phyloP scores from a whole-genome alignment of 331 rosid species.

The Phaseolus coccineus region DNA sequence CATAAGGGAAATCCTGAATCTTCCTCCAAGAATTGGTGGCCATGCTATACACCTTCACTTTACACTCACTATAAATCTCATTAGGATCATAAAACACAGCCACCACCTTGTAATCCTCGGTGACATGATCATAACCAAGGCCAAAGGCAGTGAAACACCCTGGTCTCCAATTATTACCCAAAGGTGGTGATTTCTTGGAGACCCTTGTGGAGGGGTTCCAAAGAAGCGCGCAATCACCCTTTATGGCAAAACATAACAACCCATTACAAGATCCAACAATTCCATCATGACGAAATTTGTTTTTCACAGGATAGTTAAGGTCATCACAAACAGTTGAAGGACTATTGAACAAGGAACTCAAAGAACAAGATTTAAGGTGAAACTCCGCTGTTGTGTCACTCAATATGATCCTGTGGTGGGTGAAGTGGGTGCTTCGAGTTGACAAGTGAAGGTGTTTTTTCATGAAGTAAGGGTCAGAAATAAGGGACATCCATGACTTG shows the following conservation, averaged over 20 bases:
- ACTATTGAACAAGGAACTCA: slow-evolving; percentile 41
- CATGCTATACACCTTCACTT: slow-evolving; percentile 55
- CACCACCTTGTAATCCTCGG: slow-evolving; percentile 58
- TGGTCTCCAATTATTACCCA: slow-evolving; percentile 55
- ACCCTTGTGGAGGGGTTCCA: slow-evolving; percentile 62
- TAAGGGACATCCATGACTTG: slow-evolving; percentile 53
- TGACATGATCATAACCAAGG: slow-evolving; percentile 56
- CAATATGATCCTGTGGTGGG: slow-evolving; percentile 47
- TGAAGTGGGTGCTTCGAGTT: slow-evolving; percentile 38
- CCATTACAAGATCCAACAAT: slow-evolving; percentile 64
- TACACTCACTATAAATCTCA: slow-evolving; percentile 44
- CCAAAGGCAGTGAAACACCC: slow-evolving; percentile 58
- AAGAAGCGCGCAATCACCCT: slow-evolving; percentile 55
- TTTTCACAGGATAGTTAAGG: slow-evolving; percentile 57
- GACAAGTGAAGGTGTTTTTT: slow-evolving; percentile 49
- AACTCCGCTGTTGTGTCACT: slow-evolving; percentile 58
- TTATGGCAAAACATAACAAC: slow-evolving; percentile 55
- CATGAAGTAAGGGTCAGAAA: slow-evolving; percentile 51
- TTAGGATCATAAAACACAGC: slow-evolving; percentile 58
- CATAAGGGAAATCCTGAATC: slow-evolving; percentile 58
- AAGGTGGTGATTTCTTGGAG: slow-evolving; percentile 56
- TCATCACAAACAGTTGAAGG: slow-evolving; percentile 42
- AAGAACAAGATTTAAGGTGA: slow-evolving; percentile 53
- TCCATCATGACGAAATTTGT: slow-evolving; percentile 56
- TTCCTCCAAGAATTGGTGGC: slow-evolving; percentile 53